A percentile compares a stretch with the other conserved stretches of the same genome.
phyloP scores from a whole-genome alignment of 805 yeast genomes.

The Kluyveromyces wickerhamii region DNA sequence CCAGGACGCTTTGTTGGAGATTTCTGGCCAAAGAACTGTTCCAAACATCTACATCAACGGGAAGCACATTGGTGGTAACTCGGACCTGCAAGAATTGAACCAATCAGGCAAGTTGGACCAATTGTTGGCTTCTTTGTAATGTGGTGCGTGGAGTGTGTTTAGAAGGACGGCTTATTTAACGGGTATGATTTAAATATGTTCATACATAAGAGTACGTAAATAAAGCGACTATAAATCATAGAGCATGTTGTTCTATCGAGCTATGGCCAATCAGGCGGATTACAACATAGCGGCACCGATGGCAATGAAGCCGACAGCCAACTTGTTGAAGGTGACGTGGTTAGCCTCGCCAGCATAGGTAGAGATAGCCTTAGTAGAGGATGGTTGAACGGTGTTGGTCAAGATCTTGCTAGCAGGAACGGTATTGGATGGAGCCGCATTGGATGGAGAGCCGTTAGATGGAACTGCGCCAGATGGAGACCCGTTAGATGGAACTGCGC shows the following conservation, averaged over 20 bases:
- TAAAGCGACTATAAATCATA: too few relatives aligned
- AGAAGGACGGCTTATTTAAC: too few relatives aligned
- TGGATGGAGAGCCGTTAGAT: too few relatives aligned
- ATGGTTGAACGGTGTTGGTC: background rate
- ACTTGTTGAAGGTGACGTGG: constrained; percentile 3
- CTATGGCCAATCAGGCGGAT: too few relatives aligned
- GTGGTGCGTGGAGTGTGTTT: too few relatives aligned
- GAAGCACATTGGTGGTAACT: constrained; percentile 92
- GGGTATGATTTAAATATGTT: too few relatives aligned
- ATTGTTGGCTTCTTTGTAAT: constrained; percentile 17
- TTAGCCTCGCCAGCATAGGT: constrained; percentile 8
- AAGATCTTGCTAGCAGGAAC: too few relatives aligned
- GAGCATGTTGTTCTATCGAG: too few relatives aligned
- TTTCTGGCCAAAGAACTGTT: constrained; percentile 88
- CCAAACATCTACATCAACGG: constrained; percentile 89
- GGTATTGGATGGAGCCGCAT: too few relatives aligned
- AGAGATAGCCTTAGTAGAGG: constrained; percentile 5
- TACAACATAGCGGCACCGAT: constrained; percentile 5
- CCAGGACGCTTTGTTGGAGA: constrained; percentile 66
- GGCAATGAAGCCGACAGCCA: constrained; percentile 4
- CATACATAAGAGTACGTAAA: too few relatives aligned
- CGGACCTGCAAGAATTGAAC: constrained; percentile 70
- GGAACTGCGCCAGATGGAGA: too few relatives aligned
- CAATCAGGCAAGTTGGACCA: constrained; percentile 50
- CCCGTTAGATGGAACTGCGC: too few relatives aligned